phyloP scores from a whole-genome alignment of 139 green algal species.

The Tetradesmus lagerheimii region DNA sequence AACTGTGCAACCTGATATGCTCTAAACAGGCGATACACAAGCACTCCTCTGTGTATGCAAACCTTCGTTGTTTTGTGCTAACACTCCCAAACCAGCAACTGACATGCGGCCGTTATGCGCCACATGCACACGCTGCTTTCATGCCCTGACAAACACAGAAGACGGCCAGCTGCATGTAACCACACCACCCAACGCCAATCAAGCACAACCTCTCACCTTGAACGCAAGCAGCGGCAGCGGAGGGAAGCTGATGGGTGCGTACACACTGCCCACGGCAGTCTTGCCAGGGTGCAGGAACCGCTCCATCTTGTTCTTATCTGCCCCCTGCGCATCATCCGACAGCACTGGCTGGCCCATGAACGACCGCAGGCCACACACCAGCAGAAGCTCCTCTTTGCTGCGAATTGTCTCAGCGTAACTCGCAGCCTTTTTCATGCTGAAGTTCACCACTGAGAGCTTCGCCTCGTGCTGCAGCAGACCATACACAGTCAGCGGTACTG shows the following conservation, averaged over 20 bases:
- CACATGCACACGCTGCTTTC: too few species aligned
- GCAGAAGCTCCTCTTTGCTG: constrained; percentile 90
- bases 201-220: constrained; percentile 60
- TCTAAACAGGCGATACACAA: too few species aligned
- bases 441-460: constrained; percentile 93
- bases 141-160: not conserved
- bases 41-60: too few species aligned
- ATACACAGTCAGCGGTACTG: constrained; percentile 68
- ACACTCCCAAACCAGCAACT: too few species aligned
- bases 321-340: constrained; percentile 51
- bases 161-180: not conserved
- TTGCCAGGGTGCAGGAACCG: constrained; percentile 82
- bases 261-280: constrained; percentile 79
- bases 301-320: constrained; percentile 97
- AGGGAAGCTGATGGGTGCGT: constrained; percentile 88
- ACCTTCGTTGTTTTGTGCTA: too few species aligned
- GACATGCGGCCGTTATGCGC: too few species aligned
- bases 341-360: constrained; percentile 76
- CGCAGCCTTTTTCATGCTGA: constrained; percentile 67
- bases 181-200: not conserved
- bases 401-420: constrained; percentile 69
- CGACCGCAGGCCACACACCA: constrained; percentile 64
- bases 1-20: too few species aligned
- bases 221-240: constrained; percentile 94
- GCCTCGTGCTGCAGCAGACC: constrained; percentile 95